Conservation (phyloP, 306 rosid species). For the Cucumis sativus region DNA sequence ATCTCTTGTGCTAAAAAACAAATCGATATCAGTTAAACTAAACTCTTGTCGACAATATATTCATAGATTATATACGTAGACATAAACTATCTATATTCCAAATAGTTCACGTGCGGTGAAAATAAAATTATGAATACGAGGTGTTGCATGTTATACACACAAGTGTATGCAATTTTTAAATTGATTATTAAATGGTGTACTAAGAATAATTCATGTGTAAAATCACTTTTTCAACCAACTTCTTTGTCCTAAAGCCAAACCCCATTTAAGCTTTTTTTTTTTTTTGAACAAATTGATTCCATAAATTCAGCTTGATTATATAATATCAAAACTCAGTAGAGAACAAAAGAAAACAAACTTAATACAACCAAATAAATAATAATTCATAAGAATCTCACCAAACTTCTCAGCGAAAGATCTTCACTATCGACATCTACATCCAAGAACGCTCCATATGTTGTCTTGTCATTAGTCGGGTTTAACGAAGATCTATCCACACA, state of each 20-base stretch:
- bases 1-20: too few species aligned
- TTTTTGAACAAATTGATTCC: background rate
- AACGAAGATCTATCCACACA: conserved; percentile 38
- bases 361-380: background rate
- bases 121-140: background rate
- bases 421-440: conserved; percentile 43
- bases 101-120: too few species aligned
- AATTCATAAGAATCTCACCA: conserved; percentile 33
- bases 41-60: too few species aligned
- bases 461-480: conserved; percentile 40
- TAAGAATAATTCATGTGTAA: too few species aligned
- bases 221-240: background rate
- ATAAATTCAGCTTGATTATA: background rate
- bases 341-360: background rate
- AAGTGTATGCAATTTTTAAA: background rate
- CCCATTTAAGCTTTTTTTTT: background rate
- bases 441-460: conserved; percentile 50
- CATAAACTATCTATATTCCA: too few species aligned
- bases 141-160: background rate
- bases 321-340: background rate
- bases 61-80: background rate
- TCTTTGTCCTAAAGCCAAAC: background rate
- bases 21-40: too few species aligned
- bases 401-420: conserved; percentile 42
- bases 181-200: background rate